Base-by-base conservation (phyloP, 768 basidiomycete genomes). In the Tephrocybe sp. region DNA sequence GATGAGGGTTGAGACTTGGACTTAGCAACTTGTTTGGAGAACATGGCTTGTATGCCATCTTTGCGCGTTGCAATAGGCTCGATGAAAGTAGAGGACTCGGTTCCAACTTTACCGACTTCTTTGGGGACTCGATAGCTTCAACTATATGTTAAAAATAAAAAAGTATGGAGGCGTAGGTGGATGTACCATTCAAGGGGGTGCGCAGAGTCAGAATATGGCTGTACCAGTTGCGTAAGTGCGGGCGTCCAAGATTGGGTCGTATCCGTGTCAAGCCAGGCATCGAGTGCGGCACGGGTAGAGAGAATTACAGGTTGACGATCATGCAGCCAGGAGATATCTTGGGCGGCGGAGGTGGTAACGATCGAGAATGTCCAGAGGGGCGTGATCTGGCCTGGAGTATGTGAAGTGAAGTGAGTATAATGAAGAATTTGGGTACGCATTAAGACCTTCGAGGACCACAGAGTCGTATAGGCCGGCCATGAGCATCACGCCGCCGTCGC, bases 21-120 rank as follows among this genome's bases (percentile, higher is more conserved):
- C 39, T 52, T 42, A 16, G 36, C 12, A 42, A 60, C 69, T 60
- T 90, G 89, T 55, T 82, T 86, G 1, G 80, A 75, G 54, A 93
- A 92, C 80, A 92, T 82, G 8, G 87, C 84, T 60, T 85, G 75
- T 44, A 92, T 96, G 6, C 94, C 92, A 58, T 95, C 94, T 59
- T 87, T 87, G 18, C 94, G 80, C 38, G 78, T 73, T 8, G 83
- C 71, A 16, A 97, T 69, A 0, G 95, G 93, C 58, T 91, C 76
- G 45, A 97, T 84, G 64, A 89, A 97, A 0, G 83, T 78, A 0
- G 88, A 68, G 1, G 89, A 92, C 60, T 98, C 88, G 7, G 73
- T 83, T 7, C 92, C 91, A 3, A 98, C 88, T 67, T 88, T 95
- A 0, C 94, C 95, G 0, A 97, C 84, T 71, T 97, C 95, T 56